Percentiles rank a stretch among this genome's conserved stretches.
phyloP scores from a whole-genome alignment of 2,329 filamentous ascomycete genomes.

The Phoma herbarum region DNA sequence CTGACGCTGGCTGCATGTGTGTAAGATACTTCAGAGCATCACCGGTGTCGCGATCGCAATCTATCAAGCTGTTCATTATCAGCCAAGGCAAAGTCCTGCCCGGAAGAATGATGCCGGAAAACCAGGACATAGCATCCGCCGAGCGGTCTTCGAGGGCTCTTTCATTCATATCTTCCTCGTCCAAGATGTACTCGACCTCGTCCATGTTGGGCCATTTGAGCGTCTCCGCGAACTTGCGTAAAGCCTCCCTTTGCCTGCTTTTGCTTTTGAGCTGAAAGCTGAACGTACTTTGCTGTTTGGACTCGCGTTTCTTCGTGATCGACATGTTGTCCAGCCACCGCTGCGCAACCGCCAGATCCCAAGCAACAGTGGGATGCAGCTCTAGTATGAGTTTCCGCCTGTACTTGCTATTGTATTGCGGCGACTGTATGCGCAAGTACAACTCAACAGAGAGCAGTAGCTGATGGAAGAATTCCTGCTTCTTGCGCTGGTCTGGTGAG shows the following conservation, averaged over 20 bases:
- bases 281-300: conserved; percentile 57
- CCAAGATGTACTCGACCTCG: conserved; percentile 69
- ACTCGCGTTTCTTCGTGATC: conserved; percentile 66
- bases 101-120: conserved; percentile 76
- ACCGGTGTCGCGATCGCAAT: conserved; percentile 74
- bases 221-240: conserved; percentile 72
- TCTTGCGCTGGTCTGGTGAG: conserved; percentile 64
- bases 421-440: conserved; percentile 72
- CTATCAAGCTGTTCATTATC: conserved; percentile 80
- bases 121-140: conserved; percentile 79
- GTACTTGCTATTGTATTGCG: conserved; percentile 67
- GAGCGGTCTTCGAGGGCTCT: conserved; percentile 66
- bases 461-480: conserved; percentile 77
- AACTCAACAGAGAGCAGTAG: conserved; percentile 77
- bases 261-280: conserved; percentile 71
- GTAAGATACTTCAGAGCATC: conserved; percentile 72
- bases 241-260: conserved; percentile 72
- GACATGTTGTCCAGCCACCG: conserved; percentile 76
- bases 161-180: conserved; percentile 62
- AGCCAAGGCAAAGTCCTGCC: conserved; percentile 76
- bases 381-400: conserved; percentile 71
- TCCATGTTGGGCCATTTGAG: conserved; percentile 81
- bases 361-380: conserved; percentile 75
- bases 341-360: conserved; percentile 76
- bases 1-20: conserved; percentile 72